Base-by-base conservation (phyloP, 2,329 filamentous ascomycete species). In the Nannizziopsis arthrosporioides region DNA sequence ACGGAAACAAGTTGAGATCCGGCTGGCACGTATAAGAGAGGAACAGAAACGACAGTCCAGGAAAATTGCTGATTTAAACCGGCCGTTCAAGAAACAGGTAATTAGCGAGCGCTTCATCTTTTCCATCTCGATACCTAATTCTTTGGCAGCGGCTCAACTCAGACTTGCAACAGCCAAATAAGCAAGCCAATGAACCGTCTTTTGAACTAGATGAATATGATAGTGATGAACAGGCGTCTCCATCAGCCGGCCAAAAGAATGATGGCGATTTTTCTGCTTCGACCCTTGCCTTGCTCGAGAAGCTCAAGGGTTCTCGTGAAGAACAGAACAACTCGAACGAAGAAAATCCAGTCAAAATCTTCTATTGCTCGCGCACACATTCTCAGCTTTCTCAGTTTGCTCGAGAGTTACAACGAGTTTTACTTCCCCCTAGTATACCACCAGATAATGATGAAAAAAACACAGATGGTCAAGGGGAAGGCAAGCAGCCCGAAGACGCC, bases 351-450 rank as follows among this genome's bases (percentile, higher is more conserved):
- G 71, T 84, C 44, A 94, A 90, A 73, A 85, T 95, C 44, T 94
- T 85, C 64, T 94, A 90, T 67, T 92, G 88, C 48, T 95, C 89
- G 6, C 78, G 89, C 60, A 95, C 89, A 1, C 89, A 95, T 64
- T 95, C 89, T 2, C 89, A 95, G 60, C 68, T 95, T 11, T 83
- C 84, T 1, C 89, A 95, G 61, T 94, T 95, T 63, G 81, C 90
- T 14, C 76, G 80, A 37, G 89, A 95, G 63, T 68, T 95, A 43
- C 78, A 82, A 1, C 80, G 86, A 22, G 85, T 93, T n/a, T 68
- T 69, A 0, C 80, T 94, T 51, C 85, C 88, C 3, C 74, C 85
- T 0, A 85, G 83, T 2, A 64, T 92, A 2, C 77, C 79, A 0
- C 54, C 59, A n/a, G 64, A 65, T 17, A 48, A 59, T 8, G 60